Base-by-base conservation (phyloP, 345 rosid genomes). In the Nasturtium officinale region DNA sequence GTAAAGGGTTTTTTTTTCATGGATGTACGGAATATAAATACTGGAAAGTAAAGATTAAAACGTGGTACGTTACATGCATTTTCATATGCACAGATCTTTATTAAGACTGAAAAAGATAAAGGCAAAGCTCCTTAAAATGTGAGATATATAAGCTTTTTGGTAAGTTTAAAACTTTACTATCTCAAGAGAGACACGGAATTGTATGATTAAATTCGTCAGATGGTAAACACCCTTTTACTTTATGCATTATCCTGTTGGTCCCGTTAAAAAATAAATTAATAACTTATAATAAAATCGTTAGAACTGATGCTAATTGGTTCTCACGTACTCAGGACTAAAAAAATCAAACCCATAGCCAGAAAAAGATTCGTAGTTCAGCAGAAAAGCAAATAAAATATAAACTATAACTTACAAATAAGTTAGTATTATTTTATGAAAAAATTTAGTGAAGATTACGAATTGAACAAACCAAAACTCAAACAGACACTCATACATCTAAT, bases 171-270 rank as follows among this genome's bases (percentile, higher is more conserved):
- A 77, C 65, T 69, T 54, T 69, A 23, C 76, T 56, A 76, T 52
- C 68, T 67, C 66, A 56, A 53, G 74, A 71, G 67, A 40, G 76
- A 77, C 76, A 71, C 80, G 72, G 80, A 77, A 77, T 71, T 65
- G 61, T 57, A 77, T 77, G 80, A 71, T 77, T 55, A 77, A 64
- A 57, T 48, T 71, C 50, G 32, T 77, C 56, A 48, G 61, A 64
- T 76, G 35, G 67, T 70, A 52, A 77, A 77, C 54, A 48, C 55
- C 29, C 66, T 56, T 71, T 77, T 71, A 64, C 76, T 69, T 76
- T 61, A 35, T 20, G 46, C 51, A 28, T 58, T 65, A 70, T 77
- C 76, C 71, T 57, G 59, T 71, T 65, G 75, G 71, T 70, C 67
- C 67, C 28, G 53, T 54, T 26, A 0, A 28, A 23, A 37, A 48